phyloP scores from a whole-genome alignment of 177 flowering plant species.

The Vitis hybrid region DNA sequence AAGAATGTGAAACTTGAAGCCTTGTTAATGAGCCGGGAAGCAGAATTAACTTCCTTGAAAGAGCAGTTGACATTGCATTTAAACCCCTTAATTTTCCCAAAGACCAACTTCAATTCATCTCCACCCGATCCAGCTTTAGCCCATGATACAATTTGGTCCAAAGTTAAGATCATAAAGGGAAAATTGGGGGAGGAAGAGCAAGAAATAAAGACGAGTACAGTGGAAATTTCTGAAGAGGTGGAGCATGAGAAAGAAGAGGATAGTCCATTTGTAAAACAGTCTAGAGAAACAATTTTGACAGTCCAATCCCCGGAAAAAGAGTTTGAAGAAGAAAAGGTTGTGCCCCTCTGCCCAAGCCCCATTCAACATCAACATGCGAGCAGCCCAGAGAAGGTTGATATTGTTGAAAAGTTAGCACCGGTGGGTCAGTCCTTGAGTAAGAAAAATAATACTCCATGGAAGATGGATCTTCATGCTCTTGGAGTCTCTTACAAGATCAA shows the following conservation, averaged over 20 bases:
- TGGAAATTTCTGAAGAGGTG: constrained; percentile 17
- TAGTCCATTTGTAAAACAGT: constrained; percentile 11
- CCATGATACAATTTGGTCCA: constrained; percentile 41
- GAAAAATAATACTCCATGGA: constrained; percentile 44
- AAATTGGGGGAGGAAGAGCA: constrained; percentile 36
- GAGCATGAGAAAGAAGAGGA: constrained; percentile 28
- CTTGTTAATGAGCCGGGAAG: constrained; percentile 48
- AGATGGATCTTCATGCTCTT: constrained; percentile 79
- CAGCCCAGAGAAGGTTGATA: constrained; percentile 20
- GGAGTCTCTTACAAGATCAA: constrained; percentile 91
- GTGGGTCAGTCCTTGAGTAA: constrained; percentile 20
- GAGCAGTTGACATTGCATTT: constrained; percentile 33
- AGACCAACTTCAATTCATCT: constrained; percentile 19
- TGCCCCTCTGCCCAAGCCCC: constrained; percentile 18
- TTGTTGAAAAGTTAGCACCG: constrained; percentile 25
- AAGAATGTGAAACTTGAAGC: constrained; percentile 60
- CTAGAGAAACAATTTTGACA: constrained; percentile 16
- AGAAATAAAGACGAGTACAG: constrained; percentile 21
- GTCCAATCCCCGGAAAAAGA: constrained; percentile 42
- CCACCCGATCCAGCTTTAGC: constrained; percentile 16
- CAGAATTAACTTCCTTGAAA: constrained; percentile 52
- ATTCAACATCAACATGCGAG: constrained; percentile 15
- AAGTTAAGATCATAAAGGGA: constrained; percentile 47
- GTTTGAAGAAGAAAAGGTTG: constrained; percentile 35
- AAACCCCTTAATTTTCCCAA: constrained; percentile 21